Percentiles rank a stretch among this genome's conserved stretches.
These are phyloP conservation scores for Vanrija humicola DNA, from an alignment of 1,284 basidiomycete genomes.

Conservation along the genomic window DNA sequence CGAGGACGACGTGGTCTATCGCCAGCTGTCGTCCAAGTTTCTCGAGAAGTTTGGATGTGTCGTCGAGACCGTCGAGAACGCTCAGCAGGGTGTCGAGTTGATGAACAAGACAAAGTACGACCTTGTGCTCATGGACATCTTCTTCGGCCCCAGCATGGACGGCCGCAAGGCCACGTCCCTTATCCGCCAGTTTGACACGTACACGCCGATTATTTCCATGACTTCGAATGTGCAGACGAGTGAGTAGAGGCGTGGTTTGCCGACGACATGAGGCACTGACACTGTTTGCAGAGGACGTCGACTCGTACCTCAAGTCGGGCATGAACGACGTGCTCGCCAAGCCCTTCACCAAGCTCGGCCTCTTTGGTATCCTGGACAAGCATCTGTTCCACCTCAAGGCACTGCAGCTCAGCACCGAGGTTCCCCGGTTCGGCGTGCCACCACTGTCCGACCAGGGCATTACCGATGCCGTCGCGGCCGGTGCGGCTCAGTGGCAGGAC, in stretches of 20 bases:
- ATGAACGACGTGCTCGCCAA: constrained; percentile 99
- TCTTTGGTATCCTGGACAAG: constrained; percentile 93
- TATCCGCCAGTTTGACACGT: constrained; percentile 84
- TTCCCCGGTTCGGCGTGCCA: constrained; percentile 67
- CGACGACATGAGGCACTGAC: background rate
- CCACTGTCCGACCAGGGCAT: constrained; percentile 63
- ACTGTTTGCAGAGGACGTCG: constrained; percentile 42
- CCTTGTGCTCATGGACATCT: constrained; percentile 80
- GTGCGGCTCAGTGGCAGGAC: constrained; percentile 25
- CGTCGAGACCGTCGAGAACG: constrained; percentile 89
- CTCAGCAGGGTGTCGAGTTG: constrained; percentile 88
- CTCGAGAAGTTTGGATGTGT: constrained; percentile 92
- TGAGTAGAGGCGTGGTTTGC: constrained; percentile 18
- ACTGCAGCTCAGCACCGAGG: constrained; percentile 67
- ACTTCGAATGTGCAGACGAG: constrained; percentile 83
- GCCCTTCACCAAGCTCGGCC: constrained; percentile 87
- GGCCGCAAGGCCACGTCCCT: constrained; percentile 69
- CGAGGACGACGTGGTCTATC: constrained; percentile 89
- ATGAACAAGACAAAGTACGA: constrained; percentile 94
- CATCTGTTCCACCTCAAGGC: constrained; percentile 89
- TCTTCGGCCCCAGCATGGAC: constrained; percentile 47
- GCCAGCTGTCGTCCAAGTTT: constrained; percentile 85
- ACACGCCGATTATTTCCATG: constrained; percentile 94
- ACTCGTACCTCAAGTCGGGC: constrained; percentile 51
- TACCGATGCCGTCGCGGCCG: constrained; percentile 48